These are phyloP conservation scores for Linderniella brevidens DNA, from an alignment of 257 asterid genomes.

Conservation along the genomic window DNA sequence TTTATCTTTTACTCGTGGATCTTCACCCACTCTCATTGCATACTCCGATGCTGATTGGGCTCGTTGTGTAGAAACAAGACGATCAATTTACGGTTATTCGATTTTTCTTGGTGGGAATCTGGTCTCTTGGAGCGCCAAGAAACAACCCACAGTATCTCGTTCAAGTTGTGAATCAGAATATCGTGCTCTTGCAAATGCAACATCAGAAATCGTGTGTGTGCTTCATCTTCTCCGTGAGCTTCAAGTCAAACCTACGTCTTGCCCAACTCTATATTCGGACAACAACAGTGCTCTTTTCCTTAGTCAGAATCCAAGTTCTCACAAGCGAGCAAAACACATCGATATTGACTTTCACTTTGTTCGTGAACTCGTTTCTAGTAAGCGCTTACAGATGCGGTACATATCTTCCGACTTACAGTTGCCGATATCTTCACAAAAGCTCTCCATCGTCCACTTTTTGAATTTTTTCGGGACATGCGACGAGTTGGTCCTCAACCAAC, in stretches of 20 bases:
- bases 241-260: neutral
- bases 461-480: too few relatives aligned
- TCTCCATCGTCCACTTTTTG: neutral
- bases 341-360: neutral
- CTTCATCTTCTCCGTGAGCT: neutral
- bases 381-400: neutral
- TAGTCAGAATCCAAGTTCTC: neutral
- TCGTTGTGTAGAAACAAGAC: too few relatives aligned
- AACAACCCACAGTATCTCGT: neutral
- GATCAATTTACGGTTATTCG: too few relatives aligned
- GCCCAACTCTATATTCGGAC: neutral
- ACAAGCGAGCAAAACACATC: neutral
- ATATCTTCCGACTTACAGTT: neutral
- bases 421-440: neutral
- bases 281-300: neutral
- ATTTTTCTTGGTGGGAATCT: neutral
- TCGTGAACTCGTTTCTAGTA: neutral
- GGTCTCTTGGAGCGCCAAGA: neutral
- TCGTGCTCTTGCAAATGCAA: neutral
- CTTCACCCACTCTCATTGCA: neutral
- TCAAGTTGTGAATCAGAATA: constrained; percentile 1
- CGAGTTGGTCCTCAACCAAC: too few relatives aligned
- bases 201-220: neutral
- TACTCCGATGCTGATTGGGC: neutral
- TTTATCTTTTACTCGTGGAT: neutral